A percentile compares a stretch with the other conserved stretches of the same genome.
Evolutionary conservation across 805 yeast species (phyloP).

Genomic region (Saccharomycopsis sp.): DNA sequence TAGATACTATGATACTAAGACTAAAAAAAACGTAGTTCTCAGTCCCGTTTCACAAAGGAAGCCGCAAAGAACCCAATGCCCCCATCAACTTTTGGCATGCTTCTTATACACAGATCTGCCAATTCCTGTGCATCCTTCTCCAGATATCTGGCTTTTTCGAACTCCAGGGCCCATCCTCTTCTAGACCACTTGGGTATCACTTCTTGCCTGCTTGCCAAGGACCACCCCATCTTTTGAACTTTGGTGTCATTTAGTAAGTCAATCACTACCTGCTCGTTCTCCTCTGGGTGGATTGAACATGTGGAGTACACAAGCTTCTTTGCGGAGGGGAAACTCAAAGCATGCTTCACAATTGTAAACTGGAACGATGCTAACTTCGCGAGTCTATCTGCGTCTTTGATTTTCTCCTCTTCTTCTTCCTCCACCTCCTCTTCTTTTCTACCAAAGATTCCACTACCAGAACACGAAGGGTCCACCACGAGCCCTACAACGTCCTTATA

Average conservation of each 20-base stretch:
- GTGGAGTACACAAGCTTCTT: constrained; percentile 83
- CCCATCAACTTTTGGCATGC: constrained; percentile 81
- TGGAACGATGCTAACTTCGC: constrained; percentile 78
- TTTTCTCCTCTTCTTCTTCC: constrained; percentile 14
- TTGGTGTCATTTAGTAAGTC: constrained; percentile 60
- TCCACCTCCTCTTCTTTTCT: constrained; percentile 49
- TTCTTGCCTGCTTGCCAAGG: constrained; percentile 44
- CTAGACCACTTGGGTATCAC: constrained; percentile 83
- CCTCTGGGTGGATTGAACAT: constrained; percentile 89
- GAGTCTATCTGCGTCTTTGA: constrained; percentile 41
- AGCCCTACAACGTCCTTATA: constrained; percentile 65
- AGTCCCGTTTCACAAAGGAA: constrained; percentile 58
- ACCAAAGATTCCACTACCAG: constrained; percentile 98
- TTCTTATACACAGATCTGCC: constrained; percentile 83
- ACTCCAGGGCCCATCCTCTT: constrained; percentile 70
- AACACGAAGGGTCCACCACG: constrained; percentile 93
- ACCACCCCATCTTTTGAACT: constrained; percentile 70
- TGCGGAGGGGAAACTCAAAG: constrained; percentile 71
- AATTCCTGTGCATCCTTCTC: constrained; percentile 39
- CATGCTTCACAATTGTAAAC: constrained; percentile 80
- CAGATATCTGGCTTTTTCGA: constrained; percentile 38
- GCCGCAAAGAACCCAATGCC: constrained; percentile 99
- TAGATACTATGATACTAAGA: too few relatives aligned
- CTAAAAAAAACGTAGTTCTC: too few relatives aligned
- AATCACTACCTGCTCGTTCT: constrained; percentile 86